A percentile compares a stretch with the other conserved stretches of the same genome.
Conservation (phyloP, 805 yeast species). For the Monosporozyma siamensis region DNA sequence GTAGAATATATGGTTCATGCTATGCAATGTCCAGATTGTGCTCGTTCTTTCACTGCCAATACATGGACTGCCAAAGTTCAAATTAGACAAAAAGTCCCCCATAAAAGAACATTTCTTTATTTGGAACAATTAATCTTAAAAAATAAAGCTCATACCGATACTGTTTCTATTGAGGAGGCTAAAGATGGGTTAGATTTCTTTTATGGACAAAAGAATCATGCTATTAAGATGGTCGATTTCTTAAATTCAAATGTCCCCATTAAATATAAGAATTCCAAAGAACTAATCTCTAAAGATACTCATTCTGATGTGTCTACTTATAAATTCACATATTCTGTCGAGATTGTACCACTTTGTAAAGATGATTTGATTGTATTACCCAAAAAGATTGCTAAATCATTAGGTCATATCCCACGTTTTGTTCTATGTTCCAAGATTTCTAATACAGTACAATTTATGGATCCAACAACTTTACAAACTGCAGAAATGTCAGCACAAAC, state of each 20-base stretch:
- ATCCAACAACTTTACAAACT: constrained; percentile 69
- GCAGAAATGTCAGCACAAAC: constrained; percentile 63
- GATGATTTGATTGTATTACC: constrained; percentile 94
- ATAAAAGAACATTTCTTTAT: constrained; percentile 91
- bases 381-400: constrained; percentile 67
- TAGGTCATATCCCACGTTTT: constrained; percentile 75
- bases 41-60: constrained; percentile 88
- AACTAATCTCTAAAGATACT: constrained; percentile 81
- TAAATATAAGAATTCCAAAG: constrained; percentile 75
- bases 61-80: constrained; percentile 98
- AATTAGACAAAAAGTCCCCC: constrained; percentile 96
- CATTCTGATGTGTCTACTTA: constrained; percentile 82
- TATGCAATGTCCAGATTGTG: constrained; percentile 98
- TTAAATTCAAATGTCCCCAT: constrained; percentile 75
- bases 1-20: constrained; percentile 93
- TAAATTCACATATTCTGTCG: constrained; percentile 87
- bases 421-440: constrained; percentile 80
- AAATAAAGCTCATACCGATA: constrained; percentile 88
- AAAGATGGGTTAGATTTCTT: constrained; percentile 94
- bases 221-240: constrained; percentile 89
- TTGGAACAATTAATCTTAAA: constrained; percentile 90
- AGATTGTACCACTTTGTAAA: constrained; percentile 91
- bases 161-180: constrained; percentile 85
- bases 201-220: constrained; percentile 81
- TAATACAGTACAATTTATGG: constrained; percentile 77